Percentiles rank a stretch among this genome's conserved stretches.
These are phyloP conservation scores for Kuraishia molischiana DNA, from an alignment of 805 yeast genomes.

Conservation along the genomic window DNA sequence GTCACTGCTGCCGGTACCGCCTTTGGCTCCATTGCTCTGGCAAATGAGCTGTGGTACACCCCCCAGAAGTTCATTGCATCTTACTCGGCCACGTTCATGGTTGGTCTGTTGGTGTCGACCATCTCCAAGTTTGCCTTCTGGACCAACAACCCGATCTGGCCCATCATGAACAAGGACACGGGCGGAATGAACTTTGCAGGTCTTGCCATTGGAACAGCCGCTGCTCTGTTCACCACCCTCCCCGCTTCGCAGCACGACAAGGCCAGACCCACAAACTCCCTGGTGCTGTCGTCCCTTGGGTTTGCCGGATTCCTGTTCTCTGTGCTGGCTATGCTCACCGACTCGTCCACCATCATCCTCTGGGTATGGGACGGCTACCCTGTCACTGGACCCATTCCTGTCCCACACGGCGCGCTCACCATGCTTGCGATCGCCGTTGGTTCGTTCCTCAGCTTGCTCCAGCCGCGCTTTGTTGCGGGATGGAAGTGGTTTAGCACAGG, in stretches of 20 bases:
- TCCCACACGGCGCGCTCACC: conserved; percentile 70
- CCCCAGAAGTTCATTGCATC: conserved; percentile 16
- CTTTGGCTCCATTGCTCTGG: conserved; percentile 51
- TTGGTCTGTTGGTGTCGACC: conserved; percentile 70
- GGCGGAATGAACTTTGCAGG: conserved; percentile 83
- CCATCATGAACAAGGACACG: conserved; percentile 74
- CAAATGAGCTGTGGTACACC: conserved; percentile 32
- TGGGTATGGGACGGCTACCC: conserved; percentile 99
- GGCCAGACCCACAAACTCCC: conserved; percentile 15
- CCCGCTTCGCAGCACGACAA: conserved; percentile 11
- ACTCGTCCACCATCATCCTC: conserved; percentile 75
- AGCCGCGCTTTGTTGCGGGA: not conserved
- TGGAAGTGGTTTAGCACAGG: conserved; percentile 19
- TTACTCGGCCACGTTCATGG: conserved; percentile 45
- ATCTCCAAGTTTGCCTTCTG: conserved; percentile 65
- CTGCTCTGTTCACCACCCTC: conserved; percentile 49
- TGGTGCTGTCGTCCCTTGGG: conserved; percentile 49
- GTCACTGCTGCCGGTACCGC: conserved; percentile 57
- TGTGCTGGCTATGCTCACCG: conserved; percentile 66
- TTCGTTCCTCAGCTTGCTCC: conserved; percentile 27
- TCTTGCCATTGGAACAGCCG: conserved; percentile 47
- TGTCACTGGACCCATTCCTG: conserved; percentile 75
- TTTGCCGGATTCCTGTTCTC: conserved; percentile 71
- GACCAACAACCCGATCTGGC: conserved; percentile 95
- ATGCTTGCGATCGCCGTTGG: conserved; percentile 54